Percentiles rank a stretch among this genome's conserved stretches.
Conservation (phyloP, 108 stramenopile species). For the Discostella pseudostelligera region DNA sequence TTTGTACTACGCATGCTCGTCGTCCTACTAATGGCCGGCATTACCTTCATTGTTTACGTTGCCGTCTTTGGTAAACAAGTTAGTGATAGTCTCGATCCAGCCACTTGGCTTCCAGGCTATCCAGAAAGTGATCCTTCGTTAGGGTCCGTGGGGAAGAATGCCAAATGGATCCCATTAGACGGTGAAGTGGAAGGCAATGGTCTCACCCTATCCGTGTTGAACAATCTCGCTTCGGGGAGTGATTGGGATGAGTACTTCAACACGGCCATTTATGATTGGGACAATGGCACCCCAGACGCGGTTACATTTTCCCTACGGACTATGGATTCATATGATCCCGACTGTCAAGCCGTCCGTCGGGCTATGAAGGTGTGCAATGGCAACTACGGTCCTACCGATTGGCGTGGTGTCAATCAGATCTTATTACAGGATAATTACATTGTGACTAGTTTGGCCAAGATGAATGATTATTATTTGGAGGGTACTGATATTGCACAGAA, state of each 20-base stretch:
- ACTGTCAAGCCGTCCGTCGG: slow-evolving; percentile 50
- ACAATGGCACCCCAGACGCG: slow-evolving; percentile 71
- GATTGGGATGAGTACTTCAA: slow-evolving; percentile 57
- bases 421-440: slow-evolving; percentile 52
- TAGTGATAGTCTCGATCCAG: slow-evolving; percentile 18
- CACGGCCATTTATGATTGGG: slow-evolving; percentile 63
- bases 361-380: slow-evolving; percentile 80
- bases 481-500: slow-evolving; percentile 51
- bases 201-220: slow-evolving; percentile 54
- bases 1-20: slow-evolving; percentile 4
- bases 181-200: slow-evolving; percentile 51
- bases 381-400: slow-evolving; percentile 77
- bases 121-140: slow-evolving; percentile 45
- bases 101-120: slow-evolving; percentile 47
- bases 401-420: slow-evolving; percentile 80
- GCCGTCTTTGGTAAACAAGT: slow-evolving; percentile 21
- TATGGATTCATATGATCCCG: slow-evolving; percentile 36
- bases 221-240: slow-evolving; percentile 52
- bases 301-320: slow-evolving; percentile 51
- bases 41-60: slow-evolving; percentile 14
- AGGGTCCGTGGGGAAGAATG: slow-evolving; percentile 42
- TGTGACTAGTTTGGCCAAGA: slow-evolving; percentile 57
- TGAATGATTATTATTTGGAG: slow-evolving; percentile 80
- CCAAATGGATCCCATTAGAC: slow-evolving; percentile 28
- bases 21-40: not conserved